phyloP scores from a whole-genome alignment of 352 stramenopile species.

The Hyaloperonospora brassicae region DNA sequence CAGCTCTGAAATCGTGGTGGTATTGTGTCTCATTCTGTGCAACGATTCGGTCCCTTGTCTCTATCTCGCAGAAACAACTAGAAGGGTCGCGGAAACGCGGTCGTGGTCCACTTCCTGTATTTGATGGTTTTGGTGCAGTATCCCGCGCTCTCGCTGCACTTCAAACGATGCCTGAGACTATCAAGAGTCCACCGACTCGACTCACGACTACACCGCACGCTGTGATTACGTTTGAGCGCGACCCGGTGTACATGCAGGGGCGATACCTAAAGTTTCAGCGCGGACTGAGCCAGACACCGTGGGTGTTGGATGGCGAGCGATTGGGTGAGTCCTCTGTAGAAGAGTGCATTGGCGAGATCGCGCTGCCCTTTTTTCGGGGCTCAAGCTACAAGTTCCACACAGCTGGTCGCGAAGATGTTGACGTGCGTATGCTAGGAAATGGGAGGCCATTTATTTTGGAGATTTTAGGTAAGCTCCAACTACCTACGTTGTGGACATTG shows the following conservation, averaged over 20 bases:
- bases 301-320: slow-evolving; percentile 80
- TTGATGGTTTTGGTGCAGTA: slow-evolving; percentile 76
- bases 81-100: slow-evolving; percentile 58
- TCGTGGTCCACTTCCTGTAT: slow-evolving; percentile 46
- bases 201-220: slow-evolving; percentile 34
- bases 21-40: slow-evolving; percentile 2
- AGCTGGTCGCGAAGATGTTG: slow-evolving; percentile 94
- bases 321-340: slow-evolving; percentile 87
- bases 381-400: slow-evolving; percentile 93
- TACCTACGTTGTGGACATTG: background rate
- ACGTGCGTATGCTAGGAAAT: slow-evolving; percentile 95
- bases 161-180: slow-evolving; percentile 35
- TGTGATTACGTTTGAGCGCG: slow-evolving; percentile 49
- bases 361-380: slow-evolving; percentile 56
- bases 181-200: slow-evolving; percentile 46
- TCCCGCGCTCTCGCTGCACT: slow-evolving; percentile 49
- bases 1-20: background rate
- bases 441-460: slow-evolving; percentile 89
- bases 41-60: background rate
- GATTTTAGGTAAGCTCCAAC: slow-evolving; percentile 40
- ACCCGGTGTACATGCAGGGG: slow-evolving; percentile 83
- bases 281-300: slow-evolving; percentile 86
- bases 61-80: slow-evolving; percentile 41
- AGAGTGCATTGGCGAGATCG: slow-evolving; percentile 76
- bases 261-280: slow-evolving; percentile 88